phyloP scores from a whole-genome alignment of 140 eudicot genomes.

The Erigeron philadelphicus region DNA sequence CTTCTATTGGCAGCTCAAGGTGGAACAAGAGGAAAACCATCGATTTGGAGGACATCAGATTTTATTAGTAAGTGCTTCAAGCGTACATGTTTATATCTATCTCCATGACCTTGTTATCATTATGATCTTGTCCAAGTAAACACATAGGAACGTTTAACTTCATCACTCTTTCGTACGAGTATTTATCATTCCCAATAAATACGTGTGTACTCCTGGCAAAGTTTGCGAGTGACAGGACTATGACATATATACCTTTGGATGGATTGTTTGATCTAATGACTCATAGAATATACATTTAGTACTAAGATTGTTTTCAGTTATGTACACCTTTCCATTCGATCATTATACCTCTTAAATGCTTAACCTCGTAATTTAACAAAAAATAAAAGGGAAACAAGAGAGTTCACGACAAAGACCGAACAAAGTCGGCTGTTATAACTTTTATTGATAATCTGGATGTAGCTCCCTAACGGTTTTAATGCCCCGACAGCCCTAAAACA shows the following conservation, averaged over 20 bases:
- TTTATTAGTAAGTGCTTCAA: neutral
- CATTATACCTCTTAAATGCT: neutral
- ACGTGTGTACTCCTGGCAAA: conserved; percentile 9
- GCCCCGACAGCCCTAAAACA: too few relatives aligned
- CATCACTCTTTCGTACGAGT: neutral
- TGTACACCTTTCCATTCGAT: neutral
- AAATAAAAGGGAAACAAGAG: too few relatives aligned
- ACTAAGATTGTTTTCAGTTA: conserved; percentile 1
- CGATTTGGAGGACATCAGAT: conserved; percentile 15
- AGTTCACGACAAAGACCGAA: too few relatives aligned
- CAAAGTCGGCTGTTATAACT: too few relatives aligned
- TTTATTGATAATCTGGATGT: too few relatives aligned
- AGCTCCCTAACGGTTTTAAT: too few relatives aligned
- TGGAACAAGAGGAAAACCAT: conserved; percentile 10
- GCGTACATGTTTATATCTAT: neutral
- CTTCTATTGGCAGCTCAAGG: conserved; percentile 17
- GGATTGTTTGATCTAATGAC: conserved; percentile 6
- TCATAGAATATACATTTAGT: neutral
- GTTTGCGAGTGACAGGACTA: conserved; percentile 9
- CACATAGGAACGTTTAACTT: neutral
- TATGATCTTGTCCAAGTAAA: neutral
- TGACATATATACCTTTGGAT: conserved; percentile 1
- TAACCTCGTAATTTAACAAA: too few relatives aligned
- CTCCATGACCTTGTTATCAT: neutral
- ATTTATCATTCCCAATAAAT: neutral